Percentiles rank a stretch among this genome's conserved stretches.
phyloP scores from a whole-genome alignment of 331 rosid species.

The Ulmus americana region DNA sequence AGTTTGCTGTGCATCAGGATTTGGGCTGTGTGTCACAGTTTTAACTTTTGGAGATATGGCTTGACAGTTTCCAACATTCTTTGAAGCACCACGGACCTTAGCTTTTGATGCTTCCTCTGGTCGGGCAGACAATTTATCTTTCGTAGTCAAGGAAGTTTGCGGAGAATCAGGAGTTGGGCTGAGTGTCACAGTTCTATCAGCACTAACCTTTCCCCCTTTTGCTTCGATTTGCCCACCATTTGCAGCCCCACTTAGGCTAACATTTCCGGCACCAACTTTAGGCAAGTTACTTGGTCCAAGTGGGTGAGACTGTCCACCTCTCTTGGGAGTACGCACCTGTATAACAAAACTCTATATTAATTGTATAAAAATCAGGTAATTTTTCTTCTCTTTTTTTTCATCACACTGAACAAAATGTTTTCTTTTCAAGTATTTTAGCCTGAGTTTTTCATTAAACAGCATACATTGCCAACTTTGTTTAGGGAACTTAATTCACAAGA shows the following conservation, averaged over 20 bases:
- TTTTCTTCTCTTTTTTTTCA: background rate
- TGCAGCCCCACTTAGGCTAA: constrained; percentile 37
- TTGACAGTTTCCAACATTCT: constrained; percentile 25
- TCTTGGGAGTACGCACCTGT: constrained; percentile 63
- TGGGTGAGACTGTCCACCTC: constrained; percentile 43
- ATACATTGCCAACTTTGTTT: constrained; percentile 4
- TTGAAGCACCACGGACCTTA: constrained; percentile 26
- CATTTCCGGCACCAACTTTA: constrained; percentile 37
- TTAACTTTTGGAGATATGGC: constrained; percentile 28
- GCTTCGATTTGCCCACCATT: constrained; percentile 43
- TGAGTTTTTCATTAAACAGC: constrained; percentile 5
- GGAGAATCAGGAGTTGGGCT: constrained; percentile 28
- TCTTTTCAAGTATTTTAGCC: constrained; percentile 1
- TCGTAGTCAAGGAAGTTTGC: constrained; percentile 18
- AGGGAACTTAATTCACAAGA: constrained; percentile 12
- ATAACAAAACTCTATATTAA: constrained; percentile 14
- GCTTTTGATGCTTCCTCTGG: constrained; percentile 32
- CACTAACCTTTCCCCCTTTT: constrained; percentile 47
- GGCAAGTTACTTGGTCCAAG: constrained; percentile 43
- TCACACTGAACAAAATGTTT: background rate
- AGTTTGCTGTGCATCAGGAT: constrained; percentile 28
- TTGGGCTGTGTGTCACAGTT: constrained; percentile 20
- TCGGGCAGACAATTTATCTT: constrained; percentile 28
- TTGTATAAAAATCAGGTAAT: background rate
- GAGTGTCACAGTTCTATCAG: constrained; percentile 30